Evolutionary conservation across 768 basidiomycete species (phyloP), one percentile per base, ranked within the genome.

Genomic region (Russula virescens): DNA sequence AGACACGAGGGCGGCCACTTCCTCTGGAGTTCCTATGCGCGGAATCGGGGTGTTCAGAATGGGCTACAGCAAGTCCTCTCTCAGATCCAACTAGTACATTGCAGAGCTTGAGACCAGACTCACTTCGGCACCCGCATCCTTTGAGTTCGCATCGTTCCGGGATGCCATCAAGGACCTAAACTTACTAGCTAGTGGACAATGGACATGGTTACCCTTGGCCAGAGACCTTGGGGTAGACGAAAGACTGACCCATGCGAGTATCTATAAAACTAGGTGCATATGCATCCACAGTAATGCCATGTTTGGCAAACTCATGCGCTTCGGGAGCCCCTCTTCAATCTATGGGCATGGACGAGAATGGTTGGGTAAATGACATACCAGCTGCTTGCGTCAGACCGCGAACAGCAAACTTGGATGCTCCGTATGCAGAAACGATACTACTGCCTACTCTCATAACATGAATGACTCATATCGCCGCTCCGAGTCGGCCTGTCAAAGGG

Each of bases 341-440:
- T 21, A 42, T n/a, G 19, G n/a, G n/a, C 26, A 23, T 14, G 25
- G 16, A n/a, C n/a, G n/a, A 3, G 21, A 3, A 18, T 23, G 11
- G 13, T 23, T 14, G 16, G 10, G 26, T 11, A 21, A 52, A 43
- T 1, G 38, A 10, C 60, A 14, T 48, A 64, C 68, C 68, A 38
- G 62, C 57, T 21, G 54, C 46, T 55, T 70, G 69, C 7, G 70
- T 71, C 35, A 71, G 40, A n/a, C 66, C 69, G 5, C 67, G 51
- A 49, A 71, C 42, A n/a, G 69, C 70, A 48, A 71, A 71, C 52
- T 71, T 70, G 53, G 53, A 59, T 21, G 69, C 57, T 13, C 47
- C 50, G 50, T 70, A 70, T 2, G 52, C 28, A 18, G 55, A 1
- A 18, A 28, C n/a, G 35, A 45, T 11, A 14, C 19, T 11, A 4